Conservation (phyloP, 768 basidiomycete genomes). For the Lactarius vividus region DNA sequence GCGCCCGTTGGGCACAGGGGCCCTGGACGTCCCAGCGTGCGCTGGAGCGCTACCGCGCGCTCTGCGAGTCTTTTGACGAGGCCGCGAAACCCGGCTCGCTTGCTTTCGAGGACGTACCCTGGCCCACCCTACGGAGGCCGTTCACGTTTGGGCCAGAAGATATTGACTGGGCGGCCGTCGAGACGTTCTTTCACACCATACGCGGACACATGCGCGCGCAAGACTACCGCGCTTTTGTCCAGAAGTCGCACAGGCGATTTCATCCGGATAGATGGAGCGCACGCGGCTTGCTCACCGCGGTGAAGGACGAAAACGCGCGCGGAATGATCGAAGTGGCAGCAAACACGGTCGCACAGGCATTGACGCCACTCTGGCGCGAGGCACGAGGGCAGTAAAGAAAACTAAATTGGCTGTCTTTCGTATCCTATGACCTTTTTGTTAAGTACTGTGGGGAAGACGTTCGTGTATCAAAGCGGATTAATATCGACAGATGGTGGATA, state of each 20-base stretch:
- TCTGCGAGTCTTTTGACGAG: constrained; percentile 62
- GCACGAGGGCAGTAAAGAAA: constrained; percentile 34
- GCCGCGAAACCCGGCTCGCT: constrained; percentile 49
- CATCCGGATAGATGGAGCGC: constrained; percentile 82
- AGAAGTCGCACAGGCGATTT: constrained; percentile 69
- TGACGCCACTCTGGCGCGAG: constrained; percentile 65
- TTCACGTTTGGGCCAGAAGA: constrained; percentile 55
- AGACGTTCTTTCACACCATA: constrained; percentile 62
- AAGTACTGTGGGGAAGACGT: background rate
- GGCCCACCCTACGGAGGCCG: constrained; percentile 67
- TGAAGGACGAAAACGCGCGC: constrained; percentile 56
- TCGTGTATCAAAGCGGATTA: background rate
- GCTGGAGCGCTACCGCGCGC: constrained; percentile 61
- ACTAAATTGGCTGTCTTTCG: constrained; percentile 11
- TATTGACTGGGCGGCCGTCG: constrained; percentile 68
- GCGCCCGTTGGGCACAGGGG: constrained; percentile 52
- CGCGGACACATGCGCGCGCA: constrained; percentile 51
- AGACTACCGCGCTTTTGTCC: constrained; percentile 63
- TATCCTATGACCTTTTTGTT: background rate
- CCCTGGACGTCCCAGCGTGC: constrained; percentile 66
- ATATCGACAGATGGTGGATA: background rate
- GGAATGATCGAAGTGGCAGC: constrained; percentile 64
- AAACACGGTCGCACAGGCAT: constrained; percentile 69
- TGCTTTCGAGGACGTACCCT: constrained; percentile 64
- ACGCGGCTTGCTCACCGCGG: constrained; percentile 55